A percentile compares a stretch with the other conserved stretches of the same genome.
Evolutionary conservation across 352 stramenopile species (phyloP).

Genomic region (Globisporangium iwayamae): DNA sequence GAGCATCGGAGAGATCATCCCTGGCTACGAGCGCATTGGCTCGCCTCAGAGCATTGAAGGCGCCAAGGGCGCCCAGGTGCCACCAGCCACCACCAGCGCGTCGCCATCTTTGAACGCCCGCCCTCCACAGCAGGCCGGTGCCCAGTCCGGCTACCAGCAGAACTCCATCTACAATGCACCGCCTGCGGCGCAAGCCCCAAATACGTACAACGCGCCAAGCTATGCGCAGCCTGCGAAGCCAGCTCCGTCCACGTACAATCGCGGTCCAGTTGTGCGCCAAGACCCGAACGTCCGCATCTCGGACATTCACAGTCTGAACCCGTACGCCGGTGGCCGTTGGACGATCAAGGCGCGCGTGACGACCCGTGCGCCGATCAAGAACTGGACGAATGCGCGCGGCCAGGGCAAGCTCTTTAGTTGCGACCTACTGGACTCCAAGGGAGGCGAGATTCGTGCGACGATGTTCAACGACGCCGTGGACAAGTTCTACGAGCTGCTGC

Average conservation of each 20-base stretch:
- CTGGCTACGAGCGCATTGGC: conserved; percentile 72
- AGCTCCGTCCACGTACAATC: conserved; percentile 47
- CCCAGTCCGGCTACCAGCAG: conserved; percentile 36
- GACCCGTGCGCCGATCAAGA: conserved; percentile 91
- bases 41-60: conserved; percentile 75
- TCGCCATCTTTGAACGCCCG: conserved; percentile 26
- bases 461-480: conserved; percentile 99
- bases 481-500: conserved; percentile 94
- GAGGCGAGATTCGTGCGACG: conserved; percentile 96
- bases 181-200: conserved; percentile 12
- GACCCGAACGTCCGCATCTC: conserved; percentile 79
- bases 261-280: conserved; percentile 76
- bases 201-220: conserved; percentile 18
- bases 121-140: conserved; percentile 16
- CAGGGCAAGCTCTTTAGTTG: conserved; percentile 96
- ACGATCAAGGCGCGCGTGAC: conserved; percentile 96
- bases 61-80: conserved; percentile 33
- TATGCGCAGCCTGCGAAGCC: conserved; percentile 25
- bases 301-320: conserved; percentile 91
- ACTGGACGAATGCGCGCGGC: conserved; percentile 95
- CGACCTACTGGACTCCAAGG: conserved; percentile 94
- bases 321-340: conserved; percentile 92
- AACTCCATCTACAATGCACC: conserved; percentile 28
- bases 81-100: conserved; percentile 21
- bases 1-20: conserved; percentile 73